These are phyloP conservation scores for Yarrowia osloensis DNA, from an alignment of 805 yeast species.

Conservation along the genomic window DNA sequence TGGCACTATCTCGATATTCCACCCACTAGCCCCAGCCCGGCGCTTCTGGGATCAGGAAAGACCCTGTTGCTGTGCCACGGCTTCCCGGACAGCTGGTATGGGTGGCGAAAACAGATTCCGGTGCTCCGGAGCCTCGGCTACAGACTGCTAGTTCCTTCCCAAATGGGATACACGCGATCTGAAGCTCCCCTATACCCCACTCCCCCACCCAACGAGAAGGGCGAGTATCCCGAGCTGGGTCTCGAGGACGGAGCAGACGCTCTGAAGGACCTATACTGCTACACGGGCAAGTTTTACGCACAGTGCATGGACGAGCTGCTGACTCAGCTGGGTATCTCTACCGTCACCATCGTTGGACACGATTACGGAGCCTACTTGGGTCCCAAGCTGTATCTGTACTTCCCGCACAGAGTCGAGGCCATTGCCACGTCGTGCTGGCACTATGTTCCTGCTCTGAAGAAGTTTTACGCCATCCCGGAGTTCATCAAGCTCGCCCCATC, in stretches of 20 bases:
- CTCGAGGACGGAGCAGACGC: conserved; percentile 3
- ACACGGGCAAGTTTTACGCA: conserved; percentile 22
- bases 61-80: conserved; percentile 26
- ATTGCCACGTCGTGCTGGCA: conserved; percentile 25
- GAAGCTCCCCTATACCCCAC: conserved; percentile 25
- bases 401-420: conserved; percentile 21
- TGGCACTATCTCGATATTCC: conserved; percentile 31
- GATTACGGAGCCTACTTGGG: conserved; percentile 27
- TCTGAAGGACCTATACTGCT: conserved; percentile 14
- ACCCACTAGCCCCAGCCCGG: background rate
- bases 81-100: conserved; percentile 29
- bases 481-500: conserved; percentile 8
- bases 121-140: conserved; percentile 7
- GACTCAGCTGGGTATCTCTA: background rate
- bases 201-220: conserved; percentile 24
- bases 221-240: conserved; percentile 28
- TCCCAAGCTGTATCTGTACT: conserved; percentile 15
- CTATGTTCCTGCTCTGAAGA: conserved; percentile 4
- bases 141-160: conserved; percentile 15
- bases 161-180: conserved; percentile 26
- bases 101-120: conserved; percentile 28
- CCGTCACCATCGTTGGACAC: conserved; percentile 19
- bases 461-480: conserved; percentile 6
- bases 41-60: background rate
- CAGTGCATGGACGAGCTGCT: conserved; percentile 22